A percentile compares a stretch with the other conserved stretches of the same genome.
phyloP scores from a whole-genome alignment of 192 early-diverging fungal species.

The Backusella australiensis region DNA sequence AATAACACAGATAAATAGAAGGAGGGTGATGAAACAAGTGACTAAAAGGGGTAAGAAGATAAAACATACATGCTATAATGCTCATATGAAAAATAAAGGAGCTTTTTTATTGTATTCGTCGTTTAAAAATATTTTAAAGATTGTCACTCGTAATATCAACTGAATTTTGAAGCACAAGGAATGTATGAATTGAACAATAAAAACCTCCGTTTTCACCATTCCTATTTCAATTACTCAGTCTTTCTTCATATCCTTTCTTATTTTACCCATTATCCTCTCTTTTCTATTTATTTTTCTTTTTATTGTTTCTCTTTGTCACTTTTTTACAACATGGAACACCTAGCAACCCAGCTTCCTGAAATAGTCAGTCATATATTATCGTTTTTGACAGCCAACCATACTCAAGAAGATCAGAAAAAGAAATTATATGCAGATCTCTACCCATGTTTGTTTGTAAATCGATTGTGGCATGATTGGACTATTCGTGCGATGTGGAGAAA shows the following conservation, averaged over 20 bases:
- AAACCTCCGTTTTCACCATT: conserved; percentile 6
- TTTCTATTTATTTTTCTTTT: not conserved
- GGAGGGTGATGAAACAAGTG: not conserved
- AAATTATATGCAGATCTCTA: conserved; percentile 10
- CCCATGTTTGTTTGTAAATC: conserved; percentile 28
- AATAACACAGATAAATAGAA: not conserved
- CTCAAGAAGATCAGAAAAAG: not conserved
- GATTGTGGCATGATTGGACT: conserved; percentile 31
- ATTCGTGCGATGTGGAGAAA: conserved; percentile 31
- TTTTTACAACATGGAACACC: conserved; percentile 1
- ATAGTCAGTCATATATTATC: conserved; percentile 13
- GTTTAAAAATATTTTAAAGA: not conserved
- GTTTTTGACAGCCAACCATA: not conserved
- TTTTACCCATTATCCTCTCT: not conserved
- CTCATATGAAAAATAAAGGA: not conserved
- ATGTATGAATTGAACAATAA: not conserved
- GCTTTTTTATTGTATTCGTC: conserved; percentile 1
- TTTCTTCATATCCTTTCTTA: conserved; percentile 3
- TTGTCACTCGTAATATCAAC: not conserved
- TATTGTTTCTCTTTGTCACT: not conserved
- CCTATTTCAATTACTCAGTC: not conserved
- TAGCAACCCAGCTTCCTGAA: conserved; percentile 6
- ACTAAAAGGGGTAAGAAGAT: not conserved
- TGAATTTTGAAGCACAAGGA: conserved; percentile 8
- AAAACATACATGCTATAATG: not conserved